A percentile compares a stretch with the other conserved stretches of the same genome.
Evolutionary conservation across 305 asterid species (phyloP).

Genomic region (Fraxinus greggii): DNA sequence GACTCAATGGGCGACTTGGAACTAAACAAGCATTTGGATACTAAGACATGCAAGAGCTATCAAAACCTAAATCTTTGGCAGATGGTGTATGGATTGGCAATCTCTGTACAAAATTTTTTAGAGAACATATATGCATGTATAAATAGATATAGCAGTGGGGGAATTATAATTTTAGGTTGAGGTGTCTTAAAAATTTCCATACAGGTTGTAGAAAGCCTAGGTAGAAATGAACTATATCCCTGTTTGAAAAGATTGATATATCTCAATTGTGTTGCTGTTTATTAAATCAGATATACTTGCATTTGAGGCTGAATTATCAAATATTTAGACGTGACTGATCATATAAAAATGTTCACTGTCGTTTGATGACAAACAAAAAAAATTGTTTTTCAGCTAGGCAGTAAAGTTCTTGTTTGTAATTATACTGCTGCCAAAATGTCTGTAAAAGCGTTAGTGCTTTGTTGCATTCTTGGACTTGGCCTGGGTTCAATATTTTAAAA

Average conservation of each 20-base stretch:
- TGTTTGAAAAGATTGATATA: background rate
- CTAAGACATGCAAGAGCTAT: background rate
- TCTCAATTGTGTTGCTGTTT: background rate
- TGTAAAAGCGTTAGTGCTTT: background rate
- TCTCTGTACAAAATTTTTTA: background rate
- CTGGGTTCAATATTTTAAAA: background rate
- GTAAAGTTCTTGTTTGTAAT: background rate
- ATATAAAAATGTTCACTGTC: background rate
- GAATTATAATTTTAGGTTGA: background rate
- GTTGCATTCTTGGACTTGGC: background rate
- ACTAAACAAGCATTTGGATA: background rate
- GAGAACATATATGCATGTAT: background rate
- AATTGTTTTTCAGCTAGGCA: background rate
- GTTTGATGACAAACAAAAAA: background rate
- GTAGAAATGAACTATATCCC: background rate
- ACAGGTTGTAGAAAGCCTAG: background rate
- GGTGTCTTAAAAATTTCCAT: background rate
- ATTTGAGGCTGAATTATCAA: background rate
- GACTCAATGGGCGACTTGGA: background rate
- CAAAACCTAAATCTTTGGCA: background rate
- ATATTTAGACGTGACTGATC: background rate
- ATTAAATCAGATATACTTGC: background rate
- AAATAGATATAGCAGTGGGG: background rate
- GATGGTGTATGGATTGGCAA: background rate
- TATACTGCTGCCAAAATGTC: background rate